Evolutionary conservation across 306 rosid species (phyloP).

Genomic region (Lathyrus tuberosus): DNA sequence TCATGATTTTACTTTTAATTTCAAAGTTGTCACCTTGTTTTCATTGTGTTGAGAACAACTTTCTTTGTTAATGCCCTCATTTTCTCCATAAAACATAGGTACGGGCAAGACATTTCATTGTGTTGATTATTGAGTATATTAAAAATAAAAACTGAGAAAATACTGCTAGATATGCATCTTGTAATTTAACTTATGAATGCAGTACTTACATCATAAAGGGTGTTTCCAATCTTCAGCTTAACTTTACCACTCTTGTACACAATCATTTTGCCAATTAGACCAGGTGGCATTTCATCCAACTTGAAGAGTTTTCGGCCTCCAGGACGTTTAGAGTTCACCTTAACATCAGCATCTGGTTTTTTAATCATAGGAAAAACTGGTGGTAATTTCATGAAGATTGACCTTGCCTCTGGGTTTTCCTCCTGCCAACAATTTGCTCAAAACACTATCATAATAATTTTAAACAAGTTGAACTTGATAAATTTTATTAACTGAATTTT

Average conservation of each 20-base stretch:
- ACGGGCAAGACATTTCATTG: neutral
- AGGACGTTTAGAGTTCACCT: slow-evolving; percentile 38
- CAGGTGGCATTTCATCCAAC: slow-evolving; percentile 62
- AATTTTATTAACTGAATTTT: slow-evolving; percentile 1
- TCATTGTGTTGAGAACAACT: neutral
- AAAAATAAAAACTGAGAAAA: slow-evolving; percentile 10
- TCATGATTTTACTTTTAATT: neutral
- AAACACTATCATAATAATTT: slow-evolving; percentile 29
- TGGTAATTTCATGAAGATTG: slow-evolving; percentile 70
- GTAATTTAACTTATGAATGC: slow-evolving; percentile 24
- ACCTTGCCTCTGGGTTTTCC: slow-evolving; percentile 63
- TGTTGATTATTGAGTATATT: slow-evolving; percentile 4
- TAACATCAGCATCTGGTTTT: slow-evolving; percentile 40
- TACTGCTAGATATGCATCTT: slow-evolving; percentile 2
- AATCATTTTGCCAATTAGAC: slow-evolving; percentile 82
- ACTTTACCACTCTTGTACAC: slow-evolving; percentile 77
- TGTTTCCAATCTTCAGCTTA: slow-evolving; percentile 80
- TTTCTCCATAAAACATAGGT: neutral
- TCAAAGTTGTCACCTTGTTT: slow-evolving; percentile 5
- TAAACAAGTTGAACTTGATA: slow-evolving; percentile 19
- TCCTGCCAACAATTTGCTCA: slow-evolving; percentile 58
- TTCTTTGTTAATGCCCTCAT: neutral
- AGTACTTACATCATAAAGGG: slow-evolving; percentile 75
- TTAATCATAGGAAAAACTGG: slow-evolving; percentile 52
- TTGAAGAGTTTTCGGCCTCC: slow-evolving; percentile 42